These are phyloP conservation scores for Drosera spatulata DNA, from an alignment of 179 eudicot species.

Conservation along the genomic window DNA sequence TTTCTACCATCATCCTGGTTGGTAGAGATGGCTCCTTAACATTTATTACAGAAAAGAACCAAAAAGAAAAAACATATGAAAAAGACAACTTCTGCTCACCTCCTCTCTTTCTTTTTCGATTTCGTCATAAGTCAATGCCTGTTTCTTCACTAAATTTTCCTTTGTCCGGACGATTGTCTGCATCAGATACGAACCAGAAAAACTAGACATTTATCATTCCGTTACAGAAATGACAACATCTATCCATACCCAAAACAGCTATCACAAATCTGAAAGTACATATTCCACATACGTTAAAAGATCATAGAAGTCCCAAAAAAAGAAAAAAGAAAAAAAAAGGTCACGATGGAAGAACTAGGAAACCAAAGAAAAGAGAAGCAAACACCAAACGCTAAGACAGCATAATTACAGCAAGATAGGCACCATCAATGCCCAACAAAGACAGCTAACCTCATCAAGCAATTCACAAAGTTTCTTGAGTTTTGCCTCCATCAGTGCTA, in stretches of 20 bases:
- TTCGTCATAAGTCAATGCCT: constrained; percentile 78
- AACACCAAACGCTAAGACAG: no score
- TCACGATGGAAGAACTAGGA: no score
- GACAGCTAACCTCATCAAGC: constrained; percentile 49
- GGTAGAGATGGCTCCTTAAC: no score
- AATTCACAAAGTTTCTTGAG: constrained; percentile 71
- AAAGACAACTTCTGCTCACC: constrained; percentile 18
- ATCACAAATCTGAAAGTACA: no score
- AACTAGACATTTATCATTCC: background rate
- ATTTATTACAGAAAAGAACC: background rate
- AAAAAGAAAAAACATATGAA: constrained; percentile 1
- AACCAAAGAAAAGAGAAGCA: no score
- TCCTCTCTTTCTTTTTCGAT: constrained; percentile 69
- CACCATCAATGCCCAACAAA: background rate
- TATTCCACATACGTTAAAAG: no score
- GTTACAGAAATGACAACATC: background rate
- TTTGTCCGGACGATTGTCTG: constrained; percentile 82
- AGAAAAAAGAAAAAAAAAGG: background rate
- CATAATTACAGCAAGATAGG: background rate
- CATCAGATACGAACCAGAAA: constrained; percentile 3
- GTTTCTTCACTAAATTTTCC: constrained; percentile 92
- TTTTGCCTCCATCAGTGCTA: constrained; percentile 74
- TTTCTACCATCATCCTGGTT: background rate
- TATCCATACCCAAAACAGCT: no score
- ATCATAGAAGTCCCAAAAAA: background rate